phyloP scores from a whole-genome alignment of 2,329 filamentous ascomycete genomes.

The Fusarium pininemorale region DNA sequence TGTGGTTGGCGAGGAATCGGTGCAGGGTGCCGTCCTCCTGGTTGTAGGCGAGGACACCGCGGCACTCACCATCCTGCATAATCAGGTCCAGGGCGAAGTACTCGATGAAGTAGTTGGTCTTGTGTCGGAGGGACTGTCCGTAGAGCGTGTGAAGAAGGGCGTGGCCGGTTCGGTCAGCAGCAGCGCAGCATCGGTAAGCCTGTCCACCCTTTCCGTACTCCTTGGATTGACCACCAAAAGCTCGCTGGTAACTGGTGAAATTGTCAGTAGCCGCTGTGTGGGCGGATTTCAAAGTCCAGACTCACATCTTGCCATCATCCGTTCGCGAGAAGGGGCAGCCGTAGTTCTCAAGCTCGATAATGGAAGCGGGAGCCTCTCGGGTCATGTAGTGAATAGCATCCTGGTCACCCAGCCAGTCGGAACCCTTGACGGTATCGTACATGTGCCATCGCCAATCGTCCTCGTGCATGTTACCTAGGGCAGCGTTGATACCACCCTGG shows the following conservation, averaged over 20 bases:
- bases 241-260: constrained; percentile 86
- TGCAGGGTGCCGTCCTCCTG: constrained; percentile 98
- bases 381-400: constrained; percentile 99
- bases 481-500: constrained; percentile 87
- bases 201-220: constrained; percentile 97
- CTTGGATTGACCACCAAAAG: constrained; percentile 96
- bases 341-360: constrained; percentile 96
- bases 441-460: constrained; percentile 99
- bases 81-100: constrained; percentile 97
- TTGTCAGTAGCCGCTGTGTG: constrained; percentile 25
- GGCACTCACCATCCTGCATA: constrained; percentile 97
- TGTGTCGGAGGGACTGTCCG: constrained; percentile 94
- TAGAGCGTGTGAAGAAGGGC: constrained; percentile 98
- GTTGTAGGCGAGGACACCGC: constrained; percentile 97
- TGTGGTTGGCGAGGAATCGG: constrained; percentile 96
- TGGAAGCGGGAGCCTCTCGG: constrained; percentile 87
- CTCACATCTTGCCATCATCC: constrained; percentile 92
- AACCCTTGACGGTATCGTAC: constrained; percentile 99
- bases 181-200: constrained; percentile 96
- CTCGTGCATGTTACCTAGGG: constrained; percentile 94
- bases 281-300: constrained; percentile 17
- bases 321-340: constrained; percentile 97
- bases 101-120: constrained; percentile 99
- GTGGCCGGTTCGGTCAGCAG: constrained; percentile 95
- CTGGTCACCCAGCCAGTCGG: constrained; percentile 96